Evolutionary conservation across 257 asterid genomes (phyloP).

Genomic region (Lithospermum erythrorhizon): DNA sequence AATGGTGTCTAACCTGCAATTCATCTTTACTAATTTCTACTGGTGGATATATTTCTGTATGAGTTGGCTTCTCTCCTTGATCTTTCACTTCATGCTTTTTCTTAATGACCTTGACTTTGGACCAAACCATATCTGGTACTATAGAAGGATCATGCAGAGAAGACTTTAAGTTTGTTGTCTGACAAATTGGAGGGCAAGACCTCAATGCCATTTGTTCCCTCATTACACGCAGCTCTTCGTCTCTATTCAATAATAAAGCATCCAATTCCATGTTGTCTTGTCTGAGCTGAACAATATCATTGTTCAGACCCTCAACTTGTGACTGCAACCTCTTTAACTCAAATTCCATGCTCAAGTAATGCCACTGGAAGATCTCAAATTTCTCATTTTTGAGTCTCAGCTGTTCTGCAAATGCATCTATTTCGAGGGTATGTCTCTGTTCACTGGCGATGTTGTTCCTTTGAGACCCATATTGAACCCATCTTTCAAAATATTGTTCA

Average conservation of each 20-base stretch:
- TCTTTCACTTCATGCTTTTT: constrained; percentile 40
- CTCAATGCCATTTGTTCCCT: constrained; percentile 46
- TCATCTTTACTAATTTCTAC: constrained; percentile 19
- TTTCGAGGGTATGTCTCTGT: constrained; percentile 49
- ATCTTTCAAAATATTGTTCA: constrained; percentile 33
- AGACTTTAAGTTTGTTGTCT: constrained; percentile 34
- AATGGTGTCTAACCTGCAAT: constrained; percentile 19
- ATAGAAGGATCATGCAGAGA: constrained; percentile 21
- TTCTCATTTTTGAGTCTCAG: constrained; percentile 66
- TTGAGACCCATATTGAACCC: constrained; percentile 45
- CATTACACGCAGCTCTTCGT: constrained; percentile 49
- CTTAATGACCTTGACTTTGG: constrained; percentile 59
- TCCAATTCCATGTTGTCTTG: constrained; percentile 58
- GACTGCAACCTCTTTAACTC: constrained; percentile 65
- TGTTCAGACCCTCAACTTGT: constrained; percentile 45
- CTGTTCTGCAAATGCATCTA: constrained; percentile 85
- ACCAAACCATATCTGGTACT: constrained; percentile 50
- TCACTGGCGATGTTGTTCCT: constrained; percentile 32
- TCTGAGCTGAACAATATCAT: constrained; percentile 39
- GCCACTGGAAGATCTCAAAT: constrained; percentile 69
- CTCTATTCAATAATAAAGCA: constrained; percentile 37
- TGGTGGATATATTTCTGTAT: constrained; percentile 20
- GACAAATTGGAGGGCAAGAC: constrained; percentile 42
- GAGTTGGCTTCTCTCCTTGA: constrained; percentile 27
- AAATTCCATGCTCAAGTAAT: constrained; percentile 60